Percentiles rank a stretch among this genome's conserved stretches.
These are phyloP conservation scores for Leccinum longicurvipes DNA, from an alignment of 768 basidiomycete species.

Conservation along the genomic window DNA sequence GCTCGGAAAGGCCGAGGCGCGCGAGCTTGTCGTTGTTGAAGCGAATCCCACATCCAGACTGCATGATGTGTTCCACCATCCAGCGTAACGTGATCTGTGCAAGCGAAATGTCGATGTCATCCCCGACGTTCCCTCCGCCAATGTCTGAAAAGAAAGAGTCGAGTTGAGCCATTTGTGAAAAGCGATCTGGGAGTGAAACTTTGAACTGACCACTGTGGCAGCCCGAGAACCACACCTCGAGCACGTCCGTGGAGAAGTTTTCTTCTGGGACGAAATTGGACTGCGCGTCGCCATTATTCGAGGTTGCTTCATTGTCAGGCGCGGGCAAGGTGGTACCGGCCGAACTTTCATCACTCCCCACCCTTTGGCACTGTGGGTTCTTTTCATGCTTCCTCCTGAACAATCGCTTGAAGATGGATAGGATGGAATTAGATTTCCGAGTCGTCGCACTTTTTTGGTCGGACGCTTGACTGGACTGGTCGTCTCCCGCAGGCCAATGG, in stretches of 20 bases:
- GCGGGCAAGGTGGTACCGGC: background rate
- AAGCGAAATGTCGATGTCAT: slow-evolving; percentile 41
- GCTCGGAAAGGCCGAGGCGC: slow-evolving; percentile 37
- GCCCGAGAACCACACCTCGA: slow-evolving; percentile 82
- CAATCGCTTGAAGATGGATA: background rate
- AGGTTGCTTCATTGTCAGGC: background rate
- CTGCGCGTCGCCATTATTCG: background rate
- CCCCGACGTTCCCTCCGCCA: slow-evolving; percentile 58
- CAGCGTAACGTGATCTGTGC: slow-evolving; percentile 66
- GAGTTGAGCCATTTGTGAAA: background rate
- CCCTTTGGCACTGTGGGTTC: background rate
- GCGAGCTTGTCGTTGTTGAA: slow-evolving; percentile 52
- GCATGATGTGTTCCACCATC: slow-evolving; percentile 71
- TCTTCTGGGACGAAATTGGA: slow-evolving; percentile 1
- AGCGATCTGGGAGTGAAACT: background rate
- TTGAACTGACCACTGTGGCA: slow-evolving; percentile 58
- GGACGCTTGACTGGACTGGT: slow-evolving; percentile 24
- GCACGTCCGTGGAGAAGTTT: slow-evolving; percentile 42
- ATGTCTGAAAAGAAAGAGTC: slow-evolving; percentile 45
- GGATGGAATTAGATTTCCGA: background rate
- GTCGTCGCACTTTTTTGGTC: background rate
- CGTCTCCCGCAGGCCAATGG: slow-evolving; percentile 37
- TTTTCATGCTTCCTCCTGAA: background rate
- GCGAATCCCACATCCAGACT: slow-evolving; percentile 52
- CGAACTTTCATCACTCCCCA: background rate